These are phyloP conservation scores for Glycine soja DNA, from an alignment of 306 rosid genomes.

Conservation along the genomic window DNA sequence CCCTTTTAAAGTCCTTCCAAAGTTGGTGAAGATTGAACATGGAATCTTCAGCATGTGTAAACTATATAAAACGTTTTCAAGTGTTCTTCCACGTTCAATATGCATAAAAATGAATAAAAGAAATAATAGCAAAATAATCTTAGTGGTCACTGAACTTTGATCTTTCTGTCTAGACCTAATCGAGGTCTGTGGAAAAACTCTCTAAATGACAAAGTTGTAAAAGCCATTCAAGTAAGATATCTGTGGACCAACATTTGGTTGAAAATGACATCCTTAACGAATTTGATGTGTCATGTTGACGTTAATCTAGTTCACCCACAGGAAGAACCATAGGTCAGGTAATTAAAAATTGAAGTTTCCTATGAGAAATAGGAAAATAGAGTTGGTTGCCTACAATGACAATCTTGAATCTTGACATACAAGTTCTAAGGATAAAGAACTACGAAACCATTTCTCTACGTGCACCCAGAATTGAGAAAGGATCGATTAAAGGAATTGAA, in stretches of 20 bases:
- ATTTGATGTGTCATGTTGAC: not conserved
- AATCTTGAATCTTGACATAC: not conserved
- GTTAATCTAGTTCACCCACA: not conserved
- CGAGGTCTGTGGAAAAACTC: not conserved
- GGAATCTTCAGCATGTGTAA: constrained; percentile 15
- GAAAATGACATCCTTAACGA: constrained; percentile 22
- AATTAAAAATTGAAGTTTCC: not conserved
- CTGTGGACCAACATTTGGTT: not conserved
- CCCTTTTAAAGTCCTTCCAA: not conserved
- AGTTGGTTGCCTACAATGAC: not conserved
- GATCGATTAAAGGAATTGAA: not conserved
- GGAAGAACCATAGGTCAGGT: not conserved
- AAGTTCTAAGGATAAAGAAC: not conserved
- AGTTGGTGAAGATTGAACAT: not conserved
- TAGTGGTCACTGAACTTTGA: constrained; percentile 13
- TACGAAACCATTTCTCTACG: no score
- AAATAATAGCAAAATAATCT: not conserved
- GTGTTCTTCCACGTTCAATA: not conserved
- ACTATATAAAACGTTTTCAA: not conserved
- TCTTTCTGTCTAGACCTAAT: constrained; percentile 3
- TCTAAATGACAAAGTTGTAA: constrained; percentile 21
- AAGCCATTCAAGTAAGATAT: not conserved
- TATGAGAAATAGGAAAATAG: not conserved
- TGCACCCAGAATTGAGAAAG: not conserved
- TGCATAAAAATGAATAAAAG: not conserved